Base-by-base conservation (phyloP, 1,284 basidiomycete genomes). In the Ustilago tritici region DNA sequence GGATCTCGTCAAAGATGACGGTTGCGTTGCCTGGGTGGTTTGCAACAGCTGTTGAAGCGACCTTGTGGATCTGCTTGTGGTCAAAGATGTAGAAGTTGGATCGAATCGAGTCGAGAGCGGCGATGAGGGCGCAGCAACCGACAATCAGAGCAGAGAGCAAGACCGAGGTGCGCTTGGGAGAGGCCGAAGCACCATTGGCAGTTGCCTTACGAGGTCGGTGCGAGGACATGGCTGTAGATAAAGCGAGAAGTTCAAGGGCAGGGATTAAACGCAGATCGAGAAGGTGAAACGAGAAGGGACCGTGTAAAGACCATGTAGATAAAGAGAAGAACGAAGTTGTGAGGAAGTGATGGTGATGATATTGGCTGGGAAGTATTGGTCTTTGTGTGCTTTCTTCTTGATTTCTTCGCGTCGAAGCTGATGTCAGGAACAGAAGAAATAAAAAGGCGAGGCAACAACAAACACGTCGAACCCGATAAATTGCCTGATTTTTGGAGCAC, bases 81-180 rank as follows among this genome's bases (percentile, higher is more conserved):
- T 85, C 83, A 59, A 85, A 84, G 57, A 85, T 80, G 71, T 81
- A 85, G 63, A 83, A 82, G 23, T 61, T 71, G 7, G 65, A 65
- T 4, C 74, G 69, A 19, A 76, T 72, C 52, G 65, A 66, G 62
- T 72, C 74, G 61, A 76, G 74, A 2, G 65, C 62, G 15, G 62
- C 74, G 46, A 71, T 34, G 28, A 70, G 56, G 4, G 74, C 65
- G 19, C 64, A 64, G 40, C 71, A 65, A 35, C 68, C 73, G 7
- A 76, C 73, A 23, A 76, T 50, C 11, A 71, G 47, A 11, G 68
- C 64, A 0, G 73, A 67, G 38, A 68, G 38, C 14, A 76, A 12
- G 14, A 76, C 52, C 73, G 65, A 70, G 23, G 31, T 50, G 50
- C 68, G 73, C 28, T 59, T 66, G 32, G 64, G 58, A 4, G 64